Evolutionary conservation across 1,284 basidiomycete genomes (phyloP), one percentile per base, ranked within the genome.

Genomic region (Cerrena zonata): DNA sequence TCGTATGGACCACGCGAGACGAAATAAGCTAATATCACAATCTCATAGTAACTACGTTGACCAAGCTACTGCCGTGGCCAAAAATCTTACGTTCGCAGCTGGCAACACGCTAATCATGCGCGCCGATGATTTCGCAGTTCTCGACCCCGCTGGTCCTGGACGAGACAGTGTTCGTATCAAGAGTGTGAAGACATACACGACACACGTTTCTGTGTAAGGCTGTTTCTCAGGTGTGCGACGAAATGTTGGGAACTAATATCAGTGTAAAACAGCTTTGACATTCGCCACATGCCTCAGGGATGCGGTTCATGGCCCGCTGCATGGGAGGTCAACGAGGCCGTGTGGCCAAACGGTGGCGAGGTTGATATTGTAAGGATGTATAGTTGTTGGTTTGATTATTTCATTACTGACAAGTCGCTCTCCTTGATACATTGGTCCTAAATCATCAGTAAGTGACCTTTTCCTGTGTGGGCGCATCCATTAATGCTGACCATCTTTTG

Each of bases 241-340:
- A n/a, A n/a, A n/a, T n/a, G n/a, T n/a, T n/a, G n/a, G n/a, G n/a
- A n/a, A n/a, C n/a, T n/a, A n/a, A n/a, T n/a, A n/a, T n/a, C n/a
- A n/a, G n/a, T n/a, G n/a, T n/a, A n/a, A n/a, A n/a, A 38, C 41
- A 58, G 64, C 37, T 80, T 79, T 58, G 73, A 80, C 60, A 69
- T 81, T 53, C 69, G 72, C 25, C 75, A 78, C 53, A 78, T 77
- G 74, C 75, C 85, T 2, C 72, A 82, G 62, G 85, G 83, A 34
- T 86, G 84, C 56, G 79, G 76, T 7, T 69, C 79, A 2, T 85
- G 82, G 83, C 83, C 84, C 22, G 75, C 70, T 34, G 66, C 63
- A 19, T 77, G 70, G 65, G 76, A 75, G 76, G 71, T 78, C 53
- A 55, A 66, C 59, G 53, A 70, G 56, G 51, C 49, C 53, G 43